Evolutionary conservation across 2,329 filamentous ascomycete species (phyloP), one percentile per base, ranked within the genome.

Genomic region (Xylariales sp.): DNA sequence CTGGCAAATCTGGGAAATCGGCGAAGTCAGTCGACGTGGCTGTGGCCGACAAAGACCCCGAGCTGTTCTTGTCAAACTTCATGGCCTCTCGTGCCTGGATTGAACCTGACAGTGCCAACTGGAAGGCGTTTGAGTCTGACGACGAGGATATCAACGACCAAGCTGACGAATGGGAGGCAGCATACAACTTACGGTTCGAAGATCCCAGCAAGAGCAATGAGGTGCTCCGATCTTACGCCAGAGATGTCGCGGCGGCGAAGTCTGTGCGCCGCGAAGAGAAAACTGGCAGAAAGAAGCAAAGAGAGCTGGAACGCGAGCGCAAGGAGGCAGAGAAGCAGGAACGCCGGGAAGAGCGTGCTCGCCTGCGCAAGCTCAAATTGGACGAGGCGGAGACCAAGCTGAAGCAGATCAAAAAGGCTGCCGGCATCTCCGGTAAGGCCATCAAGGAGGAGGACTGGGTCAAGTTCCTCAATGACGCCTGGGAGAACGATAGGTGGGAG

Each of bases 111-210:
- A 78, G 77, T 37, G 72, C 70, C 29, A 71, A 77, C 16, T 89
- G 87, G 63, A 73, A 90, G 51, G 86, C 90, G 1, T 85, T 98
- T 40, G 88, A 96, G 56, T 95, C 89, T 0, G 93, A 98, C 50
- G 89, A 96, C 36, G 88, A 73, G 3, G 72, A 74, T 33, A 69
- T 88, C 33, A 81, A 86, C 20, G 68, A 87, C 29, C 74, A 78
- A 31, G 90, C 90, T 18, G 91, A 97, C 30, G 80, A 84, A 43
- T 95, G 91, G 54, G 93, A 98, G 65, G 76, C 86, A 47, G 90
- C 90, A 5, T 98, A 95, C 67, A 98, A 98, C 65, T 67, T 96
- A 64, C 85, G 93, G 23, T 98, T 98, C 55, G 93, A 98, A 59
- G 87, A 97, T 52, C 89, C 93, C 0, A 76, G 76, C 42, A 89